Conservation (phyloP, 768 basidiomycete species). For the Cystobasidium onofrii region DNA sequence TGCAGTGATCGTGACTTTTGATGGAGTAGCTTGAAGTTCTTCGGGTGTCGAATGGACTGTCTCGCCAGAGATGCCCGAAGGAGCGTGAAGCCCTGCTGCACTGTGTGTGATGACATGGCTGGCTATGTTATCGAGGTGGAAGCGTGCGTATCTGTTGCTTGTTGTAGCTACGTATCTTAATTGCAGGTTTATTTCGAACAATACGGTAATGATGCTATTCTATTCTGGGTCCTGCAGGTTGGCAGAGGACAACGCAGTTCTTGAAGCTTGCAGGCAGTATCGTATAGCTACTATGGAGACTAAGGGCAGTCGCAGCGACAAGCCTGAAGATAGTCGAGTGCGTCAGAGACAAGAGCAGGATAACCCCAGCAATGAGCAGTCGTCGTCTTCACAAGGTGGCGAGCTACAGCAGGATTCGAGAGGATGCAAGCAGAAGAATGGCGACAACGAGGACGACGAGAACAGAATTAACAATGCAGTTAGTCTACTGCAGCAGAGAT, state of each 20-base stretch:
- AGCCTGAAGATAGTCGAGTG: not conserved
- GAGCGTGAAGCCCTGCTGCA: not conserved
- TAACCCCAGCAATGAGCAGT: too few species aligned
- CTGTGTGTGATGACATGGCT: not conserved
- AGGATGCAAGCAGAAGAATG: not conserved
- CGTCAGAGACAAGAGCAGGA: not conserved
- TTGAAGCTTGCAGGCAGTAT: not conserved
- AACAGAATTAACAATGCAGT: not conserved
- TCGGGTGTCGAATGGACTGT: not conserved
- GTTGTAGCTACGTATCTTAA: not conserved
- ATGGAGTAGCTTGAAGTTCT: too few species aligned
- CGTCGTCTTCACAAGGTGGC: not conserved
- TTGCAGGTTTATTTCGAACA: too few species aligned
- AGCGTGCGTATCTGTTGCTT: not conserved
- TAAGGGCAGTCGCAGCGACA: not conserved
- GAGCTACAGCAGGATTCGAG: not conserved
- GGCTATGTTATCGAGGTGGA: not conserved
- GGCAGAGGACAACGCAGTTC: not conserved
- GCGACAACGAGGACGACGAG: not conserved
- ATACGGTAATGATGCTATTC: too few species aligned
- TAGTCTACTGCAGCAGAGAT: slow-evolving; percentile 1
- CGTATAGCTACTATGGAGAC: not conserved
- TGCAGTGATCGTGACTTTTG: too few species aligned
- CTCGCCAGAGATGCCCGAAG: not conserved
- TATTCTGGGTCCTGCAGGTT: not conserved